Evolutionary conservation across 176 grass and related monocot species (phyloP), one percentile per base, ranked within the genome.

Genomic region (Avena insularis): DNA sequence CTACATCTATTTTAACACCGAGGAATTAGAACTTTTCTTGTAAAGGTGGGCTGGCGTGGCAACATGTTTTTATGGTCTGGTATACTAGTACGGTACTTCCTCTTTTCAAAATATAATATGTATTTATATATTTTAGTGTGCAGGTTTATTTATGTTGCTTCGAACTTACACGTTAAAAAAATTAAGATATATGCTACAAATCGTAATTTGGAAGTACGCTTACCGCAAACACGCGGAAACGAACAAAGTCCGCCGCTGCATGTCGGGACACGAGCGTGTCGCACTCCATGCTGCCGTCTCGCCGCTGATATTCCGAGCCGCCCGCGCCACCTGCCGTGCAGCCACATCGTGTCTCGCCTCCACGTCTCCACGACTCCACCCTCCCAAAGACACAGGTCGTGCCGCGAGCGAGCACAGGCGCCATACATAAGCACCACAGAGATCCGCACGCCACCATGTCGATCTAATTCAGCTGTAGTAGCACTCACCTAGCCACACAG

Each of bases 281-380:
- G 27, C 85, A 48, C 60, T 4, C 14, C 17, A 31, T 20, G 10
- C 19, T 23, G 67, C 45, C 56, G 31, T 48, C 56, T 6, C n/a
- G 58, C 64, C 50, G 77, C 55, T 13, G 47, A 49, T 49, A 57
- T n/a, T n/a, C n/a, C n/a, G n/a, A n/a, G 40, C 55, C 20, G 4
- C n/a, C 12, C 6, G 19, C 67, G 57, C 78, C 83, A 81, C 88
- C 15, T 89, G 49, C 2, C 59, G 12, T 8, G 48, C 4, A 47
- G 20, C 19, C 88, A 43, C 40, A 7, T 43, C 40, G 40, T 43
- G 40, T 43, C 40, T 43, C 40, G 40, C 40, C 40, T 43, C 40
- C 6, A 43, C 40, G 40, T 43, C 40, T 43, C 40, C 88, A 87
- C 89, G 89, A 79, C 84, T 17, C 80, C 47, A 1, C 8, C 57